Base-by-base conservation (phyloP, 257 asterid genomes). In the Echium plantagineum region DNA sequence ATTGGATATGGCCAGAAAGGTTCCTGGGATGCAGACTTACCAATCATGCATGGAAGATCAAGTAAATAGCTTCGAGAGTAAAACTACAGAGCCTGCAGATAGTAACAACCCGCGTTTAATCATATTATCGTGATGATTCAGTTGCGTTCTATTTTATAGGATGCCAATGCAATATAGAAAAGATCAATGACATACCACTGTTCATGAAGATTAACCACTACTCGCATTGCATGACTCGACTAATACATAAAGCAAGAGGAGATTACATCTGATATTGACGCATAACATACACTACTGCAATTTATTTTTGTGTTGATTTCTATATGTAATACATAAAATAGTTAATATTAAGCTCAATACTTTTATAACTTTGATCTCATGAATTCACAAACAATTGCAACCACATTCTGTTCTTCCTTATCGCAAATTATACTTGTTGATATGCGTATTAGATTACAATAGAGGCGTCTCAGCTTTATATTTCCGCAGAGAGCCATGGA, bases 11-110 rank as follows among this genome's bases (percentile, higher is more conserved):
- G 94, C 94, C 9, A 54, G 61, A 66, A 93, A 84, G 75, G 83
- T 83, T 30, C 83, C 84, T 0, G 94, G 83, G 49, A 89, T 93
- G 98, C 76, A 78, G 28, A 66, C 79, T 22, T 88, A 88, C 64
- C 86, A 70, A 48, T 78, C 94, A 12, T 80, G 97, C 60, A 93
- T 93, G 98, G 95, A 93, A 73, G 95, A 86, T 53, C 82, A 82
- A 67, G 71, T 89, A n/a, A 82, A 79, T 20, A 77, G 75, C 5
- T 77, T 71, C 57, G 80, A 83, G 73, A 76, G 75, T 85, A 79
- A 72, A 59, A 32, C 66, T 60, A 65, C 28, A 35, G 81, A 74
- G 20, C 66, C 52, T 17, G 69, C 63, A 32, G 65, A 64, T 32
- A 63, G 60, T 56, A 64, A 74, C 71, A 73, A 42, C 74, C 74